Conservation (phyloP, 164 flowering plant species). For the Stephania japonica region DNA sequence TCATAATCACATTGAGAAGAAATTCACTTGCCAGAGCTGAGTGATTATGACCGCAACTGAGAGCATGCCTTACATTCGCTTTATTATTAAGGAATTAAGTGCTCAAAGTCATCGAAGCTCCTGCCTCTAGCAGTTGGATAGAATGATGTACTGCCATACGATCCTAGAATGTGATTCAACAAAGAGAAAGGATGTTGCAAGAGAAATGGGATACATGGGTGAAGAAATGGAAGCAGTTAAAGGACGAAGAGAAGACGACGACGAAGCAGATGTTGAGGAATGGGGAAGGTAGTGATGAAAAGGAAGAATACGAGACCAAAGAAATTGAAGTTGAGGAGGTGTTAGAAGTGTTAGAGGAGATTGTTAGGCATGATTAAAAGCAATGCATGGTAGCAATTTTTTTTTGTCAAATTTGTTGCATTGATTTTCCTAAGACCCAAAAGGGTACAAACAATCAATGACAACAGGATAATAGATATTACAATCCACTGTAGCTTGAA, state of each 20-base stretch:
- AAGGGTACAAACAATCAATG: no score
- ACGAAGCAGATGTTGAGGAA: conserved; percentile 62
- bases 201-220: conserved; percentile 94
- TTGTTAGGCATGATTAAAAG: conserved; percentile 36
- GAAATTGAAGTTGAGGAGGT: conserved; percentile 89
- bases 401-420: no score
- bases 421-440: no score
- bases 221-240: conserved; percentile 54
- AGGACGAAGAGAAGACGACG: conserved; percentile 68
- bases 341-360: conserved; percentile 60
- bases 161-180: conserved; percentile 39
- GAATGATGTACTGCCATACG: conserved; percentile 35
- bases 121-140: conserved; percentile 47
- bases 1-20: neutral
- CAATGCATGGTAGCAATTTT: no score
- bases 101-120: conserved; percentile 79
- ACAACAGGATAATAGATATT: no score
- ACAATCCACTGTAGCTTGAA: no score
- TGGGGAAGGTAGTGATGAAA: conserved; percentile 92
- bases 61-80: conserved; percentile 23
- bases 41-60: neutral
- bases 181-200: conserved; percentile 72
- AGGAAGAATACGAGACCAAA: conserved; percentile 91
- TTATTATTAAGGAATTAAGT: conserved; percentile 48
- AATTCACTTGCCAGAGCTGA: neutral